phyloP scores from a whole-genome alignment of 2,329 filamentous ascomycete species.

The Teratosphaeria epicoccoides region DNA sequence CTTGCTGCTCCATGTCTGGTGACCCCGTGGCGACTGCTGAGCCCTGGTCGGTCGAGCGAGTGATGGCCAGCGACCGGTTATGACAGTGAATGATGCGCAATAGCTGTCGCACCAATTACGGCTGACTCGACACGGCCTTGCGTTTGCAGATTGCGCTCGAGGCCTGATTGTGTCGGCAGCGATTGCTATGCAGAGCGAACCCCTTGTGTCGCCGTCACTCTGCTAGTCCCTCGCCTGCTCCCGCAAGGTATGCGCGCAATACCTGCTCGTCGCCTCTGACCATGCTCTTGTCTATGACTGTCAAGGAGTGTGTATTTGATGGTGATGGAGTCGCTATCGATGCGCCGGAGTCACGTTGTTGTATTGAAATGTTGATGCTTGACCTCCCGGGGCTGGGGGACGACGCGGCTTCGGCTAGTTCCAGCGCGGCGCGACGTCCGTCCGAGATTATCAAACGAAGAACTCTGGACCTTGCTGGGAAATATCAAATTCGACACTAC shows the following conservation, averaged over 20 bases:
- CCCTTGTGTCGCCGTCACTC: slow-evolving; percentile 5
- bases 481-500: too few species aligned
- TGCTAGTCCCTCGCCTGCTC: neutral
- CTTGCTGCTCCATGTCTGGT: neutral
- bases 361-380: neutral
- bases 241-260: neutral
- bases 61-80: neutral
- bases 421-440: neutral
- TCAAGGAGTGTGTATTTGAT: neutral
- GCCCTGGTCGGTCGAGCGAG: neutral
- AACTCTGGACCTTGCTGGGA: neutral
- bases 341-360: neutral
- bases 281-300: neutral
- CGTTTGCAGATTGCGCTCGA: slow-evolving; percentile 5
- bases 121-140: slow-evolving; percentile 2
- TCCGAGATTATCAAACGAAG: neutral
- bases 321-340: neutral
- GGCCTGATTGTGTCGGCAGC: slow-evolving; percentile 1
- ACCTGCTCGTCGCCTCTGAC: neutral
- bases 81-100: neutral
- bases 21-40: neutral
- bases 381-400: neutral
- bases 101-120: slow-evolving; percentile 3
- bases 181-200: slow-evolving; percentile 8
- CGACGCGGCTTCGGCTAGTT: neutral